These are phyloP conservation scores for Alternaria sp. DNA, from an alignment of 2,329 filamentous ascomycete genomes.

Conservation along the genomic window DNA sequence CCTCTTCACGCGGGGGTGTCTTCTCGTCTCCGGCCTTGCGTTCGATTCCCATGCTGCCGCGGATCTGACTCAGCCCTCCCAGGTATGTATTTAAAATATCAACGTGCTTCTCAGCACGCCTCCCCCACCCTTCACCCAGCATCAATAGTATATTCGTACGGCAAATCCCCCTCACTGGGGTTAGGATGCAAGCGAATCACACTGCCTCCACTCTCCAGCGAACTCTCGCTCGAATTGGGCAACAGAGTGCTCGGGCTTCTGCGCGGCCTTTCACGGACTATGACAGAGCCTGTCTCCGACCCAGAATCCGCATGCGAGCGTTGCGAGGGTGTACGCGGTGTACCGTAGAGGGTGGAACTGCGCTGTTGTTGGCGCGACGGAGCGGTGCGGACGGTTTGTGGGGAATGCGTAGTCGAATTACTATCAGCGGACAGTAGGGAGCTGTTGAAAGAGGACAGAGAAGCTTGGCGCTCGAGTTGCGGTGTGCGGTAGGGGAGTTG, in stretches of 20 bases:
- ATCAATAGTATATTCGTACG: slow-evolving; percentile 38
- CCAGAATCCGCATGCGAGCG: slow-evolving; percentile 24
- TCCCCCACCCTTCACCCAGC: slow-evolving; percentile 8
- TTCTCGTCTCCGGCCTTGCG: background rate
- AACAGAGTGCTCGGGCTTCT: slow-evolving; percentile 40
- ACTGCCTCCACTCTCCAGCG: slow-evolving; percentile 28
- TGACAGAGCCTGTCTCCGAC: slow-evolving; percentile 36
- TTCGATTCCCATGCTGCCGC: no score
- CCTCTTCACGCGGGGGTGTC: background rate
- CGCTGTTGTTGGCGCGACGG: slow-evolving; percentile 32
- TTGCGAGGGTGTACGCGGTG: slow-evolving; percentile 33
- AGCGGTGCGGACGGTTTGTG: slow-evolving; percentile 40
- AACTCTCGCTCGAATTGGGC: slow-evolving; percentile 40
- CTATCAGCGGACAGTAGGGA: slow-evolving; percentile 15
- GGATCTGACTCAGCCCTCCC: background rate
- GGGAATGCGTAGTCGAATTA: slow-evolving; percentile 21
- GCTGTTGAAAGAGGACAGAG: slow-evolving; percentile 26
- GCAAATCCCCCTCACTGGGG: slow-evolving; percentile 37
- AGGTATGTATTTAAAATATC: background rate
- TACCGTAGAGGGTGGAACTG: slow-evolving; percentile 28
- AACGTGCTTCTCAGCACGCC: background rate
- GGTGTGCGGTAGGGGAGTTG: slow-evolving; percentile 37
- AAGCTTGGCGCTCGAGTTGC: slow-evolving; percentile 27
- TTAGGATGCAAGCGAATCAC: slow-evolving; percentile 35
- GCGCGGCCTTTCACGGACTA: slow-evolving; percentile 19